Conservation (phyloP, 2,329 filamentous ascomycete genomes). For the Harringtonia aguacate region DNA sequence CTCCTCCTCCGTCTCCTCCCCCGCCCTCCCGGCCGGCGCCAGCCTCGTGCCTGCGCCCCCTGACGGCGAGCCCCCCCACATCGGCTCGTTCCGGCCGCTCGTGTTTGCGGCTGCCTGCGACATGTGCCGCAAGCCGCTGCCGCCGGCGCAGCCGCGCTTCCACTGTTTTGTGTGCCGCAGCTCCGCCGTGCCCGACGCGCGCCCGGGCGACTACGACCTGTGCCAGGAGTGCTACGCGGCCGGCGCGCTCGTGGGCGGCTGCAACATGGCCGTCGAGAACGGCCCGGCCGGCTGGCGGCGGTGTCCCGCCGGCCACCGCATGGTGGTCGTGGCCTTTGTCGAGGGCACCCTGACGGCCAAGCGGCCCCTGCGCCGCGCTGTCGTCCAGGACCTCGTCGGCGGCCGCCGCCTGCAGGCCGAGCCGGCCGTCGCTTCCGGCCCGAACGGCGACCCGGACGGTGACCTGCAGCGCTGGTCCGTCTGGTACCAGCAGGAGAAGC, state of each 20-base stretch:
- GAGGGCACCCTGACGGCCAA: constrained; percentile 33
- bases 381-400: constrained; percentile 66
- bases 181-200: constrained; percentile 30
- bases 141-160: constrained; percentile 57
- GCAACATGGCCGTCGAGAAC: constrained; percentile 62
- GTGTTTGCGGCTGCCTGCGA: constrained; percentile 70
- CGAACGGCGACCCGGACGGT: constrained; percentile 8
- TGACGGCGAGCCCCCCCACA: constrained; percentile 24
- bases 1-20: constrained; percentile 30
- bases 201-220: constrained; percentile 73
- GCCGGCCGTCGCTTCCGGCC: constrained; percentile 24
- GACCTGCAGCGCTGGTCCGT: constrained; percentile 9
- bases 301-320: constrained; percentile 71
- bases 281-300: constrained; percentile 74
- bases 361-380: constrained; percentile 49
- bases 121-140: constrained; percentile 63
- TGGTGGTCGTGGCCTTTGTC: constrained; percentile 70
- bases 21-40: constrained; percentile 35
- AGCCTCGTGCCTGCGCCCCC: constrained; percentile 34
- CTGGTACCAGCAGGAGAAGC: constrained; percentile 23
- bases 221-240: constrained; percentile 65
- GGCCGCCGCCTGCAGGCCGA: constrained; percentile 59
- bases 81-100: constrained; percentile 53
- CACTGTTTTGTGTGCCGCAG: constrained; percentile 70
- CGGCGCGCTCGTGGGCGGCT: constrained; percentile 44